phyloP scores from a whole-genome alignment of 768 basidiomycete genomes.

The Phlegmacium glaucopus region DNA sequence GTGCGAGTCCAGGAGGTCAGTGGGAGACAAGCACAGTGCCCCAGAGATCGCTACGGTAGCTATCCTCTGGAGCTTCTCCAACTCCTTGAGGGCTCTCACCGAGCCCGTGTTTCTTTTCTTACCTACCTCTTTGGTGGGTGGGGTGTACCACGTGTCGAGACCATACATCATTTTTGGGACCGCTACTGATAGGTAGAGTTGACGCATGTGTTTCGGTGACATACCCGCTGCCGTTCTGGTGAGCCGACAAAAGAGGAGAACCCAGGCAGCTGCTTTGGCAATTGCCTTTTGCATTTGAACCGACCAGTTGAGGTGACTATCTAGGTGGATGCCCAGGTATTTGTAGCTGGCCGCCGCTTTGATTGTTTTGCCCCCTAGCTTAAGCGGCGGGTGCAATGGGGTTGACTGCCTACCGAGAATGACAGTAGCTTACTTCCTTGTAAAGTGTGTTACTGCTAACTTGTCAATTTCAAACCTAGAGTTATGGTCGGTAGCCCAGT shows the following conservation, averaged over 20 bases:
- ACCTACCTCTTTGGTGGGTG: background rate
- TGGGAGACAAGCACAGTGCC: constrained; percentile 1
- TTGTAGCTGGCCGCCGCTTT: constrained; percentile 7
- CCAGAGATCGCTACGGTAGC: constrained; percentile 17
- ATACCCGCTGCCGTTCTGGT: constrained; percentile 5
- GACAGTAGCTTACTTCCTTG: background rate
- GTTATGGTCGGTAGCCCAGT: constrained; percentile 8
- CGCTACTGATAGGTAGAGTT: no score
- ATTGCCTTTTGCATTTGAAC: constrained; percentile 4
- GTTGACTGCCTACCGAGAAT: background rate
- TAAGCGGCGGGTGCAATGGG: background rate
- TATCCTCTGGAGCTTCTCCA: constrained; percentile 6
- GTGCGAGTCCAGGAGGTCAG: constrained; percentile 8
- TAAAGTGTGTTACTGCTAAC: constrained; percentile 1
- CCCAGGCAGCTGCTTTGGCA: constrained; percentile 6
- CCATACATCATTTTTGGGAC: constrained; percentile 15
- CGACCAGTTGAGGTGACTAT: constrained; percentile 5
- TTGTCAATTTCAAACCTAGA: constrained; percentile 8
- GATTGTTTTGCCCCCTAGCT: background rate
- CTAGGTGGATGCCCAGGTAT: constrained; percentile 8
- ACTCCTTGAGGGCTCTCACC: background rate
- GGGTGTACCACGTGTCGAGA: constrained; percentile 12
- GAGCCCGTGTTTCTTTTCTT: background rate
- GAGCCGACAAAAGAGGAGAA: constrained; percentile 1
- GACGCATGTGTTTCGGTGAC: constrained; percentile 1